Base-by-base conservation (phyloP, 2,329 filamentous ascomycete species). In the Trichophyton simii region DNA sequence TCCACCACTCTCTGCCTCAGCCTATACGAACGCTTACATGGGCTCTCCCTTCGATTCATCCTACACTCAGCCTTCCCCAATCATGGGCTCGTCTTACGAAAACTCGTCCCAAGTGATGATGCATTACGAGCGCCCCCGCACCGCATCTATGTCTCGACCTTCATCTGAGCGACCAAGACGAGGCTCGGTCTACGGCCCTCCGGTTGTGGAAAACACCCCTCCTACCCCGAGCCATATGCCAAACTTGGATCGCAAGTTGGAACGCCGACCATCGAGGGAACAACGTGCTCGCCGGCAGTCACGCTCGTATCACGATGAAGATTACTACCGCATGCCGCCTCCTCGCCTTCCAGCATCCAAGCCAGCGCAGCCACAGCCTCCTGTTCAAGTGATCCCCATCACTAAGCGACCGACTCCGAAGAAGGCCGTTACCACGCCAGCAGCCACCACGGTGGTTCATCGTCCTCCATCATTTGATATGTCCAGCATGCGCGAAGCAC, bases 241-340 rank as follows among this genome's bases (percentile, higher is more conserved):
- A 48, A 34, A 59, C 38, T 18, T 36, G 25, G 28, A 57, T 7
- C 28, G 36, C 13, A 59, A 46, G 3, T 18, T 36, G 25, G 57
- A 59, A 34, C 57, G 41, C 18, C 38, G 6, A 15, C 57, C 57
- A 8, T 69, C 70, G 34, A 70, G 68, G 48, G 68, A 73, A 46
- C 44, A 64, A 31, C 71, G 71, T 42, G 66, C 68, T 3, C 70
- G 72, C 22, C 67, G 67, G 36, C 65, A 71, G n/a, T 66, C 69
- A 61, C 69, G 68, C 36, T 61, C 62, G 11, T 69, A 67, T 57
- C 69, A 67, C 15, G 73, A 74, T 50, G 75, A 77, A 61, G 76
- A 77, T 55, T 76, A 69, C 59, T 74, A 76, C 63, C 72, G 67
- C 59, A 76, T 77, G 73, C 75, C 74, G 52, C 76, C 73, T 4